A percentile compares a stretch with the other conserved stretches of the same genome.
Evolutionary conservation across 306 rosid species (phyloP).

Genomic region (Pterocarpus macrocarpus): DNA sequence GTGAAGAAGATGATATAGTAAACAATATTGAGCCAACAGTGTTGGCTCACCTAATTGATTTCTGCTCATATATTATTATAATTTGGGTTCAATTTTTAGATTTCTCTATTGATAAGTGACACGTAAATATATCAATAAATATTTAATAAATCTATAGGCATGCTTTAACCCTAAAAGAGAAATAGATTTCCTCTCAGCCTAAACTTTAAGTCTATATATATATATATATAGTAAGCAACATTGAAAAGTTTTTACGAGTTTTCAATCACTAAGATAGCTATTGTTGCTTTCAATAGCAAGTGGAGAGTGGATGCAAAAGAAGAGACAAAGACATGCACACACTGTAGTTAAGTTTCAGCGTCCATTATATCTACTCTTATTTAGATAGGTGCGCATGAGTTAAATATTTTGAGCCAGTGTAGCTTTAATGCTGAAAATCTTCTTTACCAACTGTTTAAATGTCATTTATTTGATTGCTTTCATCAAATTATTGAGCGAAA

Average conservation of each 20-base stretch:
- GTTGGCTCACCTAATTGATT: no score
- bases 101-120: no score
- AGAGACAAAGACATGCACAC: conserved; percentile 10
- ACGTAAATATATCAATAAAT: no score
- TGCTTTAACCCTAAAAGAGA: no score
- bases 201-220: neutral
- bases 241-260: conserved; percentile 25
- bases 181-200: no score
- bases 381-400: conserved; percentile 27
- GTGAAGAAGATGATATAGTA: neutral
- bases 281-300: conserved; percentile 27
- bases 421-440: conserved; percentile 52
- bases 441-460: conserved; percentile 56
- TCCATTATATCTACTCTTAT: conserved; percentile 29
- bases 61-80: no score
- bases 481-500: conserved; percentile 21
- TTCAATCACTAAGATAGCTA: conserved; percentile 6
- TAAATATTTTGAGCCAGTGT: conserved; percentile 13
- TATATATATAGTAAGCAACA: neutral
- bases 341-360: conserved; percentile 16
- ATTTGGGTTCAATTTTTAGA: no score
- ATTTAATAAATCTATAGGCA: no score
- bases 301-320: conserved; percentile 20
- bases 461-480: conserved; percentile 46
- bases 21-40: no score